Evolutionary conservation across 2,329 filamentous ascomycete species (phyloP).

Genomic region (Anthostomella pinea): DNA sequence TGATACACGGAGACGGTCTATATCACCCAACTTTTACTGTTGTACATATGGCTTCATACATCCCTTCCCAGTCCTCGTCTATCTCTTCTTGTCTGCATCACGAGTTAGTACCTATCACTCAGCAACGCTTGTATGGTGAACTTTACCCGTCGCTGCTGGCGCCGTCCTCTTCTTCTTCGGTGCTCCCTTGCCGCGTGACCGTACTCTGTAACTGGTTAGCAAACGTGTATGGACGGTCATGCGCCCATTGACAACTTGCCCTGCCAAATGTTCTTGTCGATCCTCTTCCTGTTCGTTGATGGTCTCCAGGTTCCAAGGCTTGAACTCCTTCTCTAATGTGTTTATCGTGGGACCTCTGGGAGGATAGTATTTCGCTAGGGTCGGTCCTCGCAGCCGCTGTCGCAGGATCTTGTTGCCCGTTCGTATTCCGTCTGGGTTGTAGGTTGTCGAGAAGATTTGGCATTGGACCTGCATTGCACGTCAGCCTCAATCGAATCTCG

Average conservation of each 20-base stretch:
- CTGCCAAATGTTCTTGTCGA: conserved; percentile 70
- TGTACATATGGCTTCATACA: too few species aligned
- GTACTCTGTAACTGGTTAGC: conserved; percentile 53
- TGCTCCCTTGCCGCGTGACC: conserved; percentile 78
- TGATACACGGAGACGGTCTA: too few species aligned
- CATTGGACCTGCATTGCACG: conserved; percentile 68
- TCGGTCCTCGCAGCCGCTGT: conserved; percentile 80
- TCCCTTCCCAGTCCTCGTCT: too few species aligned
- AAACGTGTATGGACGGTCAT: conserved; percentile 1
- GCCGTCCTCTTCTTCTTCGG: conserved; percentile 80
- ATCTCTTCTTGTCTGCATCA: conserved; percentile 12
- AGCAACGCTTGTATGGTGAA: too few species aligned
- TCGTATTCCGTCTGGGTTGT: conserved; percentile 79
- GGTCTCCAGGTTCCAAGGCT: conserved; percentile 65
- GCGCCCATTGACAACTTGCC: conserved; percentile 43
- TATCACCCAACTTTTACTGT: too few species aligned
- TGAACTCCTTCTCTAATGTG: conserved; percentile 71
- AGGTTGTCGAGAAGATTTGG: conserved; percentile 85
- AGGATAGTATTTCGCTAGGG: conserved; percentile 86
- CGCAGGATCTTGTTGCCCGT: conserved; percentile 90
- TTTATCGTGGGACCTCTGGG: conserved; percentile 58
- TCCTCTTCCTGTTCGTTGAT: conserved; percentile 77
- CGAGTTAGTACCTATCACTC: too few species aligned
- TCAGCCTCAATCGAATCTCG: conserved; percentile 11
- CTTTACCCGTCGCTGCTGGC: conserved; percentile 14